These are phyloP conservation scores for Monosporozyma aerobia DNA, from an alignment of 805 yeast genomes.

Conservation along the genomic window DNA sequence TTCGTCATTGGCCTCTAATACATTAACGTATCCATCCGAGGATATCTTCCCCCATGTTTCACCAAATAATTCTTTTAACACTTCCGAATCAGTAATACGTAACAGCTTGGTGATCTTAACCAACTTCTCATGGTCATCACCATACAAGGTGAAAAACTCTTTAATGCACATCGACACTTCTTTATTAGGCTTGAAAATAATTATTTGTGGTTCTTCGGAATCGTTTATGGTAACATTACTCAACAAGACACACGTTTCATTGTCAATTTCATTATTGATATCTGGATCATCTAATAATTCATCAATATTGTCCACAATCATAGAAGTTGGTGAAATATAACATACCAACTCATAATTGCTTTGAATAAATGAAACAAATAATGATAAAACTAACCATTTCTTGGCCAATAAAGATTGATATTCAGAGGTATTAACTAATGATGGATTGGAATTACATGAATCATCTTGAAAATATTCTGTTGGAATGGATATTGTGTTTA, in stretches of 20 bases:
- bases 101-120: constrained; percentile 10
- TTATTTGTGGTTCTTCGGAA: constrained; percentile 12
- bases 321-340: constrained; percentile 25
- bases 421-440: neutral
- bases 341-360: constrained; percentile 22
- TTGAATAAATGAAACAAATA: constrained; percentile 18
- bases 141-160: constrained; percentile 28
- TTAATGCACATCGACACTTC: constrained; percentile 27
- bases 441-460: neutral
- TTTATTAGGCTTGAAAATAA: constrained; percentile 22
- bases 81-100: constrained; percentile 16
- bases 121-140: constrained; percentile 11
- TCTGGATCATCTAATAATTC: constrained; percentile 21
- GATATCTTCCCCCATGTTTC: constrained; percentile 27
- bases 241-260: constrained; percentile 29
- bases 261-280: constrained; percentile 26
- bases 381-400: constrained; percentile 13
- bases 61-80: constrained; percentile 21
- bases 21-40: constrained; percentile 14
- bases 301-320: constrained; percentile 24
- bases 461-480: constrained; percentile 1
- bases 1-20: constrained; percentile 2
- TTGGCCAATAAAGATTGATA: neutral
- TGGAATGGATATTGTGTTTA: constrained; percentile 5
- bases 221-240: constrained; percentile 13